These are phyloP conservation scores for Wickerhamiella sorbophila DNA, from an alignment of 805 yeast genomes.

Conservation along the genomic window DNA sequence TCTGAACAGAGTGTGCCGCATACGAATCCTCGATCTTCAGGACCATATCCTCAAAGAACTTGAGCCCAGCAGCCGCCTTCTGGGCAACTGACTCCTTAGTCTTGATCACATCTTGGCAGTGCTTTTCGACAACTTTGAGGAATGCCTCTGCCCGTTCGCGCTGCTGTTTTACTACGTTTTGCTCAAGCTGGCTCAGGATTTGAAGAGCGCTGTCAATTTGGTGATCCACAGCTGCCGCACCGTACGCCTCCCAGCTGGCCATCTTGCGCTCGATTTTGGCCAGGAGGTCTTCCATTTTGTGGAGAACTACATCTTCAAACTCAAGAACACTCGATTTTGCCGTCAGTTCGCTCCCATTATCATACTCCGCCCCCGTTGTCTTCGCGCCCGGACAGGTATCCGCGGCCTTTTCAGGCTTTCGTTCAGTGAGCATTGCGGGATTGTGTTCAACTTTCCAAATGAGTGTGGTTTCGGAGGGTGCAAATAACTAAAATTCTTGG, in stretches of 20 bases:
- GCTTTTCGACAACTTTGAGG: slow-evolving; percentile 20
- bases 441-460: too few relatives aligned
- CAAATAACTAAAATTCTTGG: too few relatives aligned
- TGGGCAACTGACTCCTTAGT: slow-evolving; percentile 12
- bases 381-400: too few relatives aligned
- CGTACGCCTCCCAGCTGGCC: slow-evolving; percentile 23
- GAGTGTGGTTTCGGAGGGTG: too few relatives aligned
- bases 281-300: slow-evolving; percentile 4
- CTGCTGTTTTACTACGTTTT: slow-evolving; percentile 23
- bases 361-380: background rate
- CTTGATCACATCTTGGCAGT: slow-evolving; percentile 15
- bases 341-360: background rate
- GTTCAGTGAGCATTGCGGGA: too few relatives aligned
- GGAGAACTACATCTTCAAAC: slow-evolving; percentile 6
- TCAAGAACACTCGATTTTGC: background rate
- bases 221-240: slow-evolving; percentile 23
- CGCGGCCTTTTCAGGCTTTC: too few relatives aligned
- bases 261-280: slow-evolving; percentile 15
- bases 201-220: slow-evolving; percentile 19
- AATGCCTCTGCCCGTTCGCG: slow-evolving; percentile 24
- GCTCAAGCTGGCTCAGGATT: slow-evolving; percentile 20
- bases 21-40: slow-evolving; percentile 23
- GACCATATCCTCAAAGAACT: slow-evolving; percentile 24
- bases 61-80: slow-evolving; percentile 20
- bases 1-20: slow-evolving; percentile 15